Percentiles rank a stretch among this genome's conserved stretches.
Conservation (phyloP, 2,329 filamentous ascomycete genomes). For the Cordyceps cicadae region DNA sequence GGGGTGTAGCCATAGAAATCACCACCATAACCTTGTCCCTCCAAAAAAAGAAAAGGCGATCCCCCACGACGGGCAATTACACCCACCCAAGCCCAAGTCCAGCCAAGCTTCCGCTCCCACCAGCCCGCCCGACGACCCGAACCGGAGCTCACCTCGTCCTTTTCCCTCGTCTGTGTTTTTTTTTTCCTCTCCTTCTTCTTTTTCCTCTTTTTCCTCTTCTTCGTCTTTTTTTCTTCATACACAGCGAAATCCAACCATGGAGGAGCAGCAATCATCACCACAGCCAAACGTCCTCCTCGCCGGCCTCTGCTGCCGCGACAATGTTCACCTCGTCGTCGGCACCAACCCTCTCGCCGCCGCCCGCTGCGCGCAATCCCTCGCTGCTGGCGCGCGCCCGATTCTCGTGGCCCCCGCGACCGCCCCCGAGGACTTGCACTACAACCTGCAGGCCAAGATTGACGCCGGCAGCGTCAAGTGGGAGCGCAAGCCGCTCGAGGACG, state of each 20-base stretch:
- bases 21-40: neutral
- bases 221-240: neutral
- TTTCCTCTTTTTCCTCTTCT: neutral
- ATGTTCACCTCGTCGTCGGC: slow-evolving; percentile 79
- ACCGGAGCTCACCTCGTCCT: slow-evolving; percentile 28
- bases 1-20: neutral
- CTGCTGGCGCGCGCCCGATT: slow-evolving; percentile 73
- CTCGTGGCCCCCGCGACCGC: slow-evolving; percentile 63
- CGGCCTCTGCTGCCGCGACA: slow-evolving; percentile 59
- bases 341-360: slow-evolving; percentile 80
- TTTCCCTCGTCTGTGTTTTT: neutral
- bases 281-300: slow-evolving; percentile 53
- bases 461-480: slow-evolving; percentile 59
- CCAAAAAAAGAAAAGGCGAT: neutral
- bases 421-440: slow-evolving; percentile 42
- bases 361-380: slow-evolving; percentile 69
- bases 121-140: slow-evolving; percentile 7
- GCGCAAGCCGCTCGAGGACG: slow-evolving; percentile 57
- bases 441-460: slow-evolving; percentile 55
- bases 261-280: neutral
- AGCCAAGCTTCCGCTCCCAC: neutral
- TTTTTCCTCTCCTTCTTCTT: neutral
- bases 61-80: slow-evolving; percentile 9
- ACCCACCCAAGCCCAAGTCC: neutral
- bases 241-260: neutral